Base-by-base conservation (phyloP, 306 rosid species). In the Ceratonia siliqua region DNA sequence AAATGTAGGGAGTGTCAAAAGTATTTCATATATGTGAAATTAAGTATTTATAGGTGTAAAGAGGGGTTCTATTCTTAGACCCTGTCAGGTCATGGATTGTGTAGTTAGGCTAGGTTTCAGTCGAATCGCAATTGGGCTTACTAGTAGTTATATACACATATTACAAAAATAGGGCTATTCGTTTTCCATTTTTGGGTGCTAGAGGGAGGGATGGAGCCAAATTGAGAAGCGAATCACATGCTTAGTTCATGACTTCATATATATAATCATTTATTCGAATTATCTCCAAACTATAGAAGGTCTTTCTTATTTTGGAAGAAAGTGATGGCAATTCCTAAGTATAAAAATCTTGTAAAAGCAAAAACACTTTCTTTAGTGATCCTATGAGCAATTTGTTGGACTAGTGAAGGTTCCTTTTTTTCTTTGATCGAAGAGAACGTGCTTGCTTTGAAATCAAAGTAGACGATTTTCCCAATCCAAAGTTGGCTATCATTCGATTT, bases 401-500 rank as follows among this genome's bases (percentile, higher is more conserved):
- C 14, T 0, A 8, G 9, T 8, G 59, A 45, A 13, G 50, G 6
- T 46, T 0, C 5, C 21, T 25, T 10, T 55, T 11, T 14, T 25
- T n/a, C n/a, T 28, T 1, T 13, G 38, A 27, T 48, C 18, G 3
- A 68, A 66, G 35, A 27, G 42, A 84, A 77, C 83, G 85, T 84
- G 78, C 14, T 77, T 84, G 76, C 30, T 77, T 81, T 65, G 35
- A 36, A 43, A 65, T 58, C 62, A 75, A 81, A 75, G 81, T 68
- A 56, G 66, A 49, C 1, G 24, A 66, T n/a, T 17, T 57, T 76
- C 56, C 50, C 43, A 58, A 78, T 30, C 66, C 30, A 24, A 48
- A 78, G 76, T 45, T 46, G 66, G 52, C 54, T 53, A 39, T 42
- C 41, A 55, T 39, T 66, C 54, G 2, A 74, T 57, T 35, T 59